These are phyloP conservation scores for Phialocephala subalpina DNA, from an alignment of 2,329 filamentous ascomycete species.

Conservation along the genomic window DNA sequence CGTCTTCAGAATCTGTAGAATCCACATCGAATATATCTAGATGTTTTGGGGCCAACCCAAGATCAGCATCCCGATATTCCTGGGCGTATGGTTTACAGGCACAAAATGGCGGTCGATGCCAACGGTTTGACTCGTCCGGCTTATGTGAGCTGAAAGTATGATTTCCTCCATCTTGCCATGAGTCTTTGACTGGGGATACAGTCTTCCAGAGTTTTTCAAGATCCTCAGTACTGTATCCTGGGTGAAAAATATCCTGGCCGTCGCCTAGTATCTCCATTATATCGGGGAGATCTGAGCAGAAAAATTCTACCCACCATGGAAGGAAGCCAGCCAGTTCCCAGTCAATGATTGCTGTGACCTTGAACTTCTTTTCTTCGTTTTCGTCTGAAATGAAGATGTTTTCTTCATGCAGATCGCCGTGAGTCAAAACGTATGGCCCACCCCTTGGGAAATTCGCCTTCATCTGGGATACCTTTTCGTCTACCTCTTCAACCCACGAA, in stretches of 20 bases:
- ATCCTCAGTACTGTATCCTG: constrained; percentile 7
- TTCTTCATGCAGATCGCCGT: constrained; percentile 46
- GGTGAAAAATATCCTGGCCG: background rate
- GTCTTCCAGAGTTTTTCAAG: background rate
- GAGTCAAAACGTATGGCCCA: constrained; percentile 47
- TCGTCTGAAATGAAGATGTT: constrained; percentile 50
- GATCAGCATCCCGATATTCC: constrained; percentile 1
- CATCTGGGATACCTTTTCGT: constrained; percentile 18
- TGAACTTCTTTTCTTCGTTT: constrained; percentile 20
- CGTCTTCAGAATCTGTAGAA: constrained; percentile 23
- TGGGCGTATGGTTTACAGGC: constrained; percentile 11
- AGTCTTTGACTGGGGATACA: background rate
- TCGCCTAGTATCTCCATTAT: background rate
- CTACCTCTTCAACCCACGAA: constrained; percentile 12
- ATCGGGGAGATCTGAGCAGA: background rate
- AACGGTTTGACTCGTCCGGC: constrained; percentile 8
- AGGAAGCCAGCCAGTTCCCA: constrained; percentile 49
- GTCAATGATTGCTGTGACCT: constrained; percentile 48
- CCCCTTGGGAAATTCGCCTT: constrained; percentile 24
- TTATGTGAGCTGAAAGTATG: constrained; percentile 14
- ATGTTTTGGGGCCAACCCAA: constrained; percentile 12
- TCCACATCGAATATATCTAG: constrained; percentile 18
- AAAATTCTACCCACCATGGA: constrained; percentile 49
- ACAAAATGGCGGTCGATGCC: constrained; percentile 20
- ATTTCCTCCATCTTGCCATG: constrained; percentile 11